Evolutionary conservation across 352 stramenopile genomes (phyloP), one percentile per base, ranked within the genome.

Genomic region (Blastocystis sp.): DNA sequence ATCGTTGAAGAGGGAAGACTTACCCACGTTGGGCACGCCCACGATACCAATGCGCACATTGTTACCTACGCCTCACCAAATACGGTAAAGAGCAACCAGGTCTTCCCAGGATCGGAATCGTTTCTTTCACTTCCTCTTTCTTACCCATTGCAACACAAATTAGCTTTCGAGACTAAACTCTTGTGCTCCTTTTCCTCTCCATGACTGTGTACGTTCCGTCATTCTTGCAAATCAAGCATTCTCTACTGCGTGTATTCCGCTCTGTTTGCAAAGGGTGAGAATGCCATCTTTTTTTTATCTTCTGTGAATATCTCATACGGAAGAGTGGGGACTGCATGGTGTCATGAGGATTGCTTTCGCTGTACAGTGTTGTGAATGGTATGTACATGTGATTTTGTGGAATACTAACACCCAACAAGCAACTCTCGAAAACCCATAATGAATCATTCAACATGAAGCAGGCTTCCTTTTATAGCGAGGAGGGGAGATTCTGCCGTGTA

Each of bases 11-110:
- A 99, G 92, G 28, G 28, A 34, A 34, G 28, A 34, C 28, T 34
- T 34, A 34, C 28, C 28, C 28, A 34, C 28, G 28, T 99, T 99
- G 21, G 97, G 97, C 28, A 99, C 90, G 59, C 96, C 96, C 71
- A 99, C 96, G 80, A 99, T 98, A 66, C 70, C 70, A 60, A 99
- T 91, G 61, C 96, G 95, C 69, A 99, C 96, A 78, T 99, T 98
- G 53, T 81, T 81, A 28, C 70, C 70, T 81, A 62, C 3, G 23
- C 2, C 3, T 81, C 7, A 81, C 14, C 62, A 96, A 96, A 84
- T 97, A 98, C 92, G 98, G 97, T 67, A 99, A 93, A 89, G 98
- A 98, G 92, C 92, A 92, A 70, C 89, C 87, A 70, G 91, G 91
- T 91, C 93, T 48, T 90, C 92, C 66, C 70, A 92, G 88, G 41